Base-by-base conservation (phyloP, 2,329 filamentous ascomycete species). In the Emydomyces testavorans region DNA sequence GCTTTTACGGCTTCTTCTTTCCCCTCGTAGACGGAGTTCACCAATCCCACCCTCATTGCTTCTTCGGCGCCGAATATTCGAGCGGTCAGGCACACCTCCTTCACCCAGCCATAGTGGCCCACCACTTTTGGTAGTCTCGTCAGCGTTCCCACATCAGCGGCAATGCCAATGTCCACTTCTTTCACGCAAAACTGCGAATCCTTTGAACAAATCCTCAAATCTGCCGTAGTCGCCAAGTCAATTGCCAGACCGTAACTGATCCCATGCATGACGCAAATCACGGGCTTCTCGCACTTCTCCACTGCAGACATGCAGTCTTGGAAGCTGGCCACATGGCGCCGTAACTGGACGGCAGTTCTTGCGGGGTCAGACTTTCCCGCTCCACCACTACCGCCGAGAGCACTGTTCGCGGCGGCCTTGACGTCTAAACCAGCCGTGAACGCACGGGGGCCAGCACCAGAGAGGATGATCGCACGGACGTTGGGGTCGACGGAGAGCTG, bases 361-460 rank as follows among this genome's bases (percentile, higher is more conserved):
- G 83, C 83, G 0, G 71, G 62, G 61, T 93, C 87, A 8, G 50
- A 44, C 13, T 55, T 50, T 3, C 54, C 54, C 13, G 57, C 54
- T 6, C 49, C 58, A 2, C 56, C 54, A 23, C 61, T 61, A 15
- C 60, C 58, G 24, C 77, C 59, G 16, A 77, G 59, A 1, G 71
- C 65, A 28, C 72, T 71, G 57, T 78, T 59, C 10, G 73, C 74
- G 10, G 83, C 82, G 6, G 81, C 80, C 60, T 82, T 74, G 44
- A 95, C 82, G 64, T 96, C 90, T 16, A 96, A 71, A 0, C 90
- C 90, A 11, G 85, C 75, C 1, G 85, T 89, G 70, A 95, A 96
- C 24, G 86, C 89, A 56, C 80, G 78, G 37, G 86, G 79, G 34
- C 90, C 90, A 16, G 83, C 82, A 46, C 85, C 88, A 21, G 83